phyloP scores from a whole-genome alignment of 768 basidiomycete genomes.

The Cantharellus anzutake region DNA sequence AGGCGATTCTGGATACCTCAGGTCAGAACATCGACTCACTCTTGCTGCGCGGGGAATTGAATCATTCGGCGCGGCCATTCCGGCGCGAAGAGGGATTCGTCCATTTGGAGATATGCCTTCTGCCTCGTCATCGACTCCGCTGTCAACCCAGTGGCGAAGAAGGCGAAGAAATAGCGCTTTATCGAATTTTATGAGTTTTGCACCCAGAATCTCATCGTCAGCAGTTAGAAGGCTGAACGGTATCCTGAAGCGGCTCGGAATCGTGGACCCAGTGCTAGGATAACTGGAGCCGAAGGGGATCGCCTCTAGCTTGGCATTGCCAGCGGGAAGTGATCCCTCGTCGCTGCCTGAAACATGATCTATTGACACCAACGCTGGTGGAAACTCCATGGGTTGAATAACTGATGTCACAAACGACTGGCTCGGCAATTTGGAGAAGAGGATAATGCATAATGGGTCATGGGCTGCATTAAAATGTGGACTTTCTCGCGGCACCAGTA shows the following conservation, averaged over 20 bases:
- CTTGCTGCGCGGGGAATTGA: slow-evolving; percentile 29
- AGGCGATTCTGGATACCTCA: not conserved
- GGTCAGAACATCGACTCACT: slow-evolving; percentile 18
- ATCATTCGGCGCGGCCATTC: slow-evolving; percentile 5
- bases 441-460: slow-evolving; percentile 50
- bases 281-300: not conserved
- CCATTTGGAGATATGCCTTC: not conserved
- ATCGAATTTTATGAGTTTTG: slow-evolving; percentile 28
- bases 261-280: not conserved
- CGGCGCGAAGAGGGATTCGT: not conserved
- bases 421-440: slow-evolving; percentile 27
- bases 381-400: slow-evolving; percentile 49
- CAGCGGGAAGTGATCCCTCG: not conserved
- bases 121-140: slow-evolving; percentile 25
- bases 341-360: not conserved
- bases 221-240: slow-evolving; percentile 1
- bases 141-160: slow-evolving; percentile 29
- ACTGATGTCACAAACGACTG: slow-evolving; percentile 28
- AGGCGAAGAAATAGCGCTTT: slow-evolving; percentile 12
- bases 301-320: not conserved
- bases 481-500: slow-evolving; percentile 46
- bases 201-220: slow-evolving; percentile 20
- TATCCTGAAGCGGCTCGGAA: not conserved
- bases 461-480: slow-evolving; percentile 50
- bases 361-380: slow-evolving; percentile 27